A percentile compares a stretch with the other conserved stretches of the same genome.
Conservation (phyloP, 257 asterid genomes). For the Ophiorrhiza pumila region DNA sequence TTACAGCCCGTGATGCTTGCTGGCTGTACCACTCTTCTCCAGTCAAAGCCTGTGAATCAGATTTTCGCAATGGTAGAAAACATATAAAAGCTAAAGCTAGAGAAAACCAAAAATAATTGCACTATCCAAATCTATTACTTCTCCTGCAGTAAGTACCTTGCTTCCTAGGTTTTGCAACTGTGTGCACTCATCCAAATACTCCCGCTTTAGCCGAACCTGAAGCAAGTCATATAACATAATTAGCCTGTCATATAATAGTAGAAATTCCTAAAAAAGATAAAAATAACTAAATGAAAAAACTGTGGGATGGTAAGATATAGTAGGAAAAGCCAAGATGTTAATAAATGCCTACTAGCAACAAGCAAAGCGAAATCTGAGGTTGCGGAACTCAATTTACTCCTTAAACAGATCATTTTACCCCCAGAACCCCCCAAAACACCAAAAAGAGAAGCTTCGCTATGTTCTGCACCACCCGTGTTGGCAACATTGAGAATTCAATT, state of each 20-base stretch:
- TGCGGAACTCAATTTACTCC: background rate
- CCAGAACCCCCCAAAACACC: background rate
- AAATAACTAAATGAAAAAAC: background rate
- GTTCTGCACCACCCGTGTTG: background rate
- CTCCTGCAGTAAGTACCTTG: slow-evolving; percentile 50
- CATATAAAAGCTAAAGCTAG: slow-evolving; percentile 11
- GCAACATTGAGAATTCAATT: background rate
- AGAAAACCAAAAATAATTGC: background rate
- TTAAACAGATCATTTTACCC: background rate
- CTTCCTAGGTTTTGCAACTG: slow-evolving; percentile 40
- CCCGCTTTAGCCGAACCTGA: slow-evolving; percentile 99
- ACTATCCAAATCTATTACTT: slow-evolving; percentile 12
- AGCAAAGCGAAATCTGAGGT: background rate
- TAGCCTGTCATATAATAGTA: background rate
- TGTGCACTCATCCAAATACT: slow-evolving; percentile 74
- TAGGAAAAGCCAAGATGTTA: background rate
- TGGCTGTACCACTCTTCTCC: slow-evolving; percentile 99
- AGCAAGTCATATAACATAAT: slow-evolving; percentile 21
- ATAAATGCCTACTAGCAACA: background rate
- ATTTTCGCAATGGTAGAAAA: slow-evolving; percentile 21
- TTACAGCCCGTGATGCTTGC: slow-evolving; percentile 93
- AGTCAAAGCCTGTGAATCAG: slow-evolving; percentile 55
- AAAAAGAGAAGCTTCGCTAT: background rate
- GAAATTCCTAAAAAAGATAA: background rate
- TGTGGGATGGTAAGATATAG: background rate